Base-by-base conservation (phyloP, 345 rosid genomes). In the Salix purpurea region DNA sequence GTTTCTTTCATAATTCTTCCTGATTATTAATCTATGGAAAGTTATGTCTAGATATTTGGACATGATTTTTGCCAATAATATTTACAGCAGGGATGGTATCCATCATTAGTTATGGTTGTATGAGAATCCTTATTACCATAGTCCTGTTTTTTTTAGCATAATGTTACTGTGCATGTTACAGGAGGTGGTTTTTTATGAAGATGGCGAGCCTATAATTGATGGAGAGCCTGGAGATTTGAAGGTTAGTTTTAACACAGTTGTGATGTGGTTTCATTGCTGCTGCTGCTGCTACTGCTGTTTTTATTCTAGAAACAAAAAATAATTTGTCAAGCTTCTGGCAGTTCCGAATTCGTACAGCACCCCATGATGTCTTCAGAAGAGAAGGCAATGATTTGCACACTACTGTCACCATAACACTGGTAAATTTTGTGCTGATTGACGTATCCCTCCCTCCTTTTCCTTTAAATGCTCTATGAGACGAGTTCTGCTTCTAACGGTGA, bases 181-280 rank as follows among this genome's bases (percentile, higher is more conserved):
- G 99, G 99, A 92, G 86, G 94, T 96, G 64, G 93, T 89, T 73
- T 96, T 96, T 82, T 94, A 89, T 60, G 99, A 96, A 79, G 99
- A 96, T 34, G 99, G 99, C 26, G 99, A 96, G 65, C 99, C 98
- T 44, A 87, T 81, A 72, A 86, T 94, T 26, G 99, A 96, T 67
- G 99, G 99, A 42, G 99, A 96, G 78, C 91, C 98, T 56, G 99
- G 99, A 73, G 98, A 96, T 85, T 83, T 96, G 86, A 96, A 90
- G 97, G 99, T 92, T 66, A 37, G 81, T 70, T 46, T 54, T 36
- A 52, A 21, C 7, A 13, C 3, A 24, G 16, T 36, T 67, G 36
- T 28, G 8, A 21, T 34, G 7, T 34, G 70, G 30, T 18, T 46
- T 34, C 42, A 13, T 71, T 42, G 0, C 58, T 48, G 21, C 28